These are phyloP conservation scores for Geotrichum histeridarum DNA, from an alignment of 1,139 yeast genomes.

Conservation along the genomic window DNA sequence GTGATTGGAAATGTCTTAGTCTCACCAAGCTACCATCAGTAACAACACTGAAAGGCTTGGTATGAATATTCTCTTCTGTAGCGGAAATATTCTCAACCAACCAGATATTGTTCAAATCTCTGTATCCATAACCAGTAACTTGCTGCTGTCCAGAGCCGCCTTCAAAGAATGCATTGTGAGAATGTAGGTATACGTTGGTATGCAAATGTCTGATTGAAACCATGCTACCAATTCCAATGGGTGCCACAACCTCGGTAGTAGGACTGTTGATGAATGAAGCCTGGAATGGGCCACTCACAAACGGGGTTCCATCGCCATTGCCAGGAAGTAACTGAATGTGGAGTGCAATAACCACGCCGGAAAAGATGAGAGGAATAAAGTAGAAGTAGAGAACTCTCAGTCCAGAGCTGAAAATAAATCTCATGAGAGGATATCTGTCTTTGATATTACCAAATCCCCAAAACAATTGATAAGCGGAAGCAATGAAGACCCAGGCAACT, in stretches of 20 bases:
- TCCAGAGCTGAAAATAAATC: conserved; percentile 35
- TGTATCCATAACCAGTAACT: conserved; percentile 55
- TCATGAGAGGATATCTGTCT: conserved; percentile 35
- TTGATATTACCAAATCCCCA: conserved; percentile 51
- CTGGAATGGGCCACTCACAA: conserved; percentile 55
- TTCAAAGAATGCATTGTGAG: conserved; percentile 52
- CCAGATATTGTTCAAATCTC: conserved; percentile 62
- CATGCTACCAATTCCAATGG: conserved; percentile 59
- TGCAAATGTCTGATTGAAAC: conserved; percentile 62
- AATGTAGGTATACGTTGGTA: conserved; percentile 62
- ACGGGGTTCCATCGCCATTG: conserved; percentile 49
- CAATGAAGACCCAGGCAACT: conserved; percentile 46
- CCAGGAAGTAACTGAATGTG: conserved; percentile 49
- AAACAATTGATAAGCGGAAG: conserved; percentile 51
- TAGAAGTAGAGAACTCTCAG: conserved; percentile 38
- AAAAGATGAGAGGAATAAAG: conserved; percentile 48
- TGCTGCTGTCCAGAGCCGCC: conserved; percentile 61
- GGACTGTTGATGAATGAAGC: conserved; percentile 45
- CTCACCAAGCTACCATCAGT: conserved; percentile 51
- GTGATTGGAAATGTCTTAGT: conserved; percentile 58
- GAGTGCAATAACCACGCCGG: conserved; percentile 45
- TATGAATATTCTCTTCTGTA: conserved; percentile 14
- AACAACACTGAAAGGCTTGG: conserved; percentile 37
- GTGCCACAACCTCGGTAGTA: conserved; percentile 42
- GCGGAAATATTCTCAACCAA: conserved; percentile 44